A percentile compares a stretch with the other conserved stretches of the same genome.
phyloP scores from a whole-genome alignment of 306 rosid species.

The Astragalus membranaceus region DNA sequence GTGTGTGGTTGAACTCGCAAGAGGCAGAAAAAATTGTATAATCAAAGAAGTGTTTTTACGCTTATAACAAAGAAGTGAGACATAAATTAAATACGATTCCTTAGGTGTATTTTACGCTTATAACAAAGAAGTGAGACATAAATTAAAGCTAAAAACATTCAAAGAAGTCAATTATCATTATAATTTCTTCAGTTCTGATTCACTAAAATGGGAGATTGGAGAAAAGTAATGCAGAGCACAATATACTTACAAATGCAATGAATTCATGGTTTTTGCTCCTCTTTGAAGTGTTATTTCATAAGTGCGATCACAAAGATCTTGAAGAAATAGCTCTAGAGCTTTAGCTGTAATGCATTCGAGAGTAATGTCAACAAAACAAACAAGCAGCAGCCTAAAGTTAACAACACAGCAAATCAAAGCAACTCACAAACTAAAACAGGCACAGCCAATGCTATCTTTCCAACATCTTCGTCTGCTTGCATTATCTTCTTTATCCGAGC shows the following conservation, averaged over 20 bases:
- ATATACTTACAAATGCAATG: conserved; percentile 88
- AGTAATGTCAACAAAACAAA: conserved; percentile 21
- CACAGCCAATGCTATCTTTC: conserved; percentile 92
- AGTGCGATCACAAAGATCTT: conserved; percentile 98
- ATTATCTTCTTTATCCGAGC: conserved; percentile 97
- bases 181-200: conserved; percentile 2
- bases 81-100: background rate
- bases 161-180: background rate
- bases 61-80: background rate
- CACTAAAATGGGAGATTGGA: background rate
- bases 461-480: conserved; percentile 99
- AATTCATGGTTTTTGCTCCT: conserved; percentile 96
- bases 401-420: conserved; percentile 9
- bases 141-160: background rate
- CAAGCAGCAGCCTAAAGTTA: background rate
- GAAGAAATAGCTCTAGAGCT: conserved; percentile 93
- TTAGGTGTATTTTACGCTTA: background rate
- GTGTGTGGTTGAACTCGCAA: too few species aligned
- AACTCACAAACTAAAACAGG: conserved; percentile 98
- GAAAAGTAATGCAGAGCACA: background rate
- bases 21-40: background rate
- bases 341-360: conserved; percentile 58
- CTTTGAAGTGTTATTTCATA: conserved; percentile 94
- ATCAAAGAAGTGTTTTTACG: too few species aligned
- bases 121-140: background rate